Evolutionary conservation across 192 early-diverging fungal genomes (phyloP).

Genomic region (Backusella tuberculispora): DNA sequence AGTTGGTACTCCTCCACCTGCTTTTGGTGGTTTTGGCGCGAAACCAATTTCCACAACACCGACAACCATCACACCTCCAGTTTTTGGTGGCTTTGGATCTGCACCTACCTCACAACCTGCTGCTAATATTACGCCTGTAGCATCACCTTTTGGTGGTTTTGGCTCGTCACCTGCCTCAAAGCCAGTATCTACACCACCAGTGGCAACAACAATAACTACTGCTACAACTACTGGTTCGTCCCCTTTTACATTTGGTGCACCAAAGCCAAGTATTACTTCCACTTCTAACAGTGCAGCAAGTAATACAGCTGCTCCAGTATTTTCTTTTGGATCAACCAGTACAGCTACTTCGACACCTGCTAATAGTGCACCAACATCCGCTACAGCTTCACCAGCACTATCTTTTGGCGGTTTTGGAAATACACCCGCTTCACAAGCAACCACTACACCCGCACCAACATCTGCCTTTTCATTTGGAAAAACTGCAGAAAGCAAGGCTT

Average conservation of each 20-base stretch:
- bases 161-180: neutral
- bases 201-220: neutral
- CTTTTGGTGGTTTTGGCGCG: neutral
- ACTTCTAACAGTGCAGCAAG: neutral
- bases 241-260: conserved; percentile 25
- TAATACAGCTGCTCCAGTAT: neutral
- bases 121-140: neutral
- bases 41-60: conserved; percentile 6
- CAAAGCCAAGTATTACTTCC: neutral
- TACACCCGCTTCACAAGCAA: neutral
- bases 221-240: conserved; percentile 7
- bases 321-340: conserved; percentile 1
- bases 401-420: neutral
- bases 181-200: conserved; percentile 6
- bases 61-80: neutral
- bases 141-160: neutral
- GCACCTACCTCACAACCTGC: neutral
- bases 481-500: neutral
- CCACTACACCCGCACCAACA: neutral
- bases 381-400: neutral
- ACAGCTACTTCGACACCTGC: neutral
- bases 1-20: neutral
- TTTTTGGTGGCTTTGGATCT: neutral
- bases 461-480: neutral
- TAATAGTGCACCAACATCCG: neutral